Evolutionary conservation across 148 eudicot species (phyloP).

Genomic region (Amaranthus hypochondriacus): DNA sequence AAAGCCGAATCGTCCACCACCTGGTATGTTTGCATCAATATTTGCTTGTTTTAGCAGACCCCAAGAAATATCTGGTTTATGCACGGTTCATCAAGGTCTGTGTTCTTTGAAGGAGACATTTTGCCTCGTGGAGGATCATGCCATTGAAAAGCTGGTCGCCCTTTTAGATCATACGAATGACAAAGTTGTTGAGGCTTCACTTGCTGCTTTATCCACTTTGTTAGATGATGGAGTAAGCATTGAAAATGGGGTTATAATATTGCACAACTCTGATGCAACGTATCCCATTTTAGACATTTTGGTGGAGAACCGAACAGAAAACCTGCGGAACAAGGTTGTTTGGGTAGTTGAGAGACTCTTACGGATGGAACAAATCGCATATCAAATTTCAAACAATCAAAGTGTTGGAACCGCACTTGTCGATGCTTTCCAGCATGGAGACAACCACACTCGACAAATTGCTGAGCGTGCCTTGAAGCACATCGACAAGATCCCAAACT

Average conservation of each 20-base stretch:
- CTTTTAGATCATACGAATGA: conserved; percentile 76
- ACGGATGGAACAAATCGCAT: conserved; percentile 59
- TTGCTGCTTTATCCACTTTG: conserved; percentile 76
- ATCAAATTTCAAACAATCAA: conserved; percentile 53
- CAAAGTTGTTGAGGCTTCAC: conserved; percentile 73
- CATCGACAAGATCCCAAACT: conserved; percentile 82
- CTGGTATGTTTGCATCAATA: conserved; percentile 43
- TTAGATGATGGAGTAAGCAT: conserved; percentile 69
- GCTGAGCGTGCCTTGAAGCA: conserved; percentile 88
- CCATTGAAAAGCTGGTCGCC: conserved; percentile 65
- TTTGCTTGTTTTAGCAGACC: conserved; percentile 69
- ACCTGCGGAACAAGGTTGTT: conserved; percentile 59
- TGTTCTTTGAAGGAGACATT: conserved; percentile 65
- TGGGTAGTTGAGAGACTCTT: conserved; percentile 85
- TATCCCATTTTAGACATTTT: conserved; percentile 64
- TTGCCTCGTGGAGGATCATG: conserved; percentile 68
- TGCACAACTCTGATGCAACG: conserved; percentile 55
- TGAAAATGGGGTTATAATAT: conserved; percentile 50
- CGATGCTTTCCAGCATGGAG: conserved; percentile 85
- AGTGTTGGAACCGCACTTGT: conserved; percentile 76
- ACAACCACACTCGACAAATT: conserved; percentile 70
- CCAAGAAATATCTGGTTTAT: conserved; percentile 48
- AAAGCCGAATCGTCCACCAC: conserved; percentile 45
- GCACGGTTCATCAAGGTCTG: conserved; percentile 58
- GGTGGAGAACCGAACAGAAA: conserved; percentile 75